Conservation (phyloP, 2,329 filamentous ascomycete species). For the Hypoxylon sp. region DNA sequence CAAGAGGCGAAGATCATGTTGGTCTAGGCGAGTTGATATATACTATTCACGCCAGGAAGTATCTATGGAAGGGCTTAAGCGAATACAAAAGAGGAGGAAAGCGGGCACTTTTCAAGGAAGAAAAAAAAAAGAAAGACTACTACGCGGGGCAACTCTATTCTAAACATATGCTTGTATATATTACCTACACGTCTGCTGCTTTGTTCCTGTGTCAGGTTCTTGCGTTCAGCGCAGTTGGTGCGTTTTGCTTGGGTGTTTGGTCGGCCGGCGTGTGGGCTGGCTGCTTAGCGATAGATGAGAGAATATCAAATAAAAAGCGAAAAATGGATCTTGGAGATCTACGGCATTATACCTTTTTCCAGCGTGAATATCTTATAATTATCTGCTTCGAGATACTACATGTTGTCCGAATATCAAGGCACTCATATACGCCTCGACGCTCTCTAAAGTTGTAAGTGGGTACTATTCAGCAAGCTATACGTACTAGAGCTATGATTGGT, state of each 20-base stretch:
- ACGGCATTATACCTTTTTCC: not conserved
- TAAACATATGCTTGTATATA: slow-evolving; percentile 44
- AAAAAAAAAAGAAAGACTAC: slow-evolving; percentile 36
- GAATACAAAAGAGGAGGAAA: slow-evolving; percentile 32
- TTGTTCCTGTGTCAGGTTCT: slow-evolving; percentile 32
- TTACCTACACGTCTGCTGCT: slow-evolving; percentile 37
- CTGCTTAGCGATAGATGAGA: slow-evolving; percentile 36
- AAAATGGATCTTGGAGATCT: slow-evolving; percentile 7
- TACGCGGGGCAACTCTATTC: slow-evolving; percentile 40
- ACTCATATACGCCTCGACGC: not conserved
- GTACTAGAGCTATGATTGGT: slow-evolving; percentile 22
- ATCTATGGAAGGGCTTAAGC: slow-evolving; percentile 20
- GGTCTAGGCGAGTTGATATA: slow-evolving; percentile 24
- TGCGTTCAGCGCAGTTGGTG: slow-evolving; percentile 17
- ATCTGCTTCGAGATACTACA: too few species aligned
- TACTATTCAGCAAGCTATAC: not conserved
- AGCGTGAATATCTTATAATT: not conserved
- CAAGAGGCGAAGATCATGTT: slow-evolving; percentile 5
- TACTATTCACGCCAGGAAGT: slow-evolving; percentile 30
- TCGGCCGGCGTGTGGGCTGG: slow-evolving; percentile 19
- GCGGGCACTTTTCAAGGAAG: slow-evolving; percentile 13
- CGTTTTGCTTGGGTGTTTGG: slow-evolving; percentile 25
- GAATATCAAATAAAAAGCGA: slow-evolving; percentile 37
- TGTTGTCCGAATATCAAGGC: not conserved
- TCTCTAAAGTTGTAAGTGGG: not conserved